These are phyloP conservation scores for Penicillium simplicissimum DNA, from an alignment of 495 filamentous ascomycete species.

Conservation along the genomic window DNA sequence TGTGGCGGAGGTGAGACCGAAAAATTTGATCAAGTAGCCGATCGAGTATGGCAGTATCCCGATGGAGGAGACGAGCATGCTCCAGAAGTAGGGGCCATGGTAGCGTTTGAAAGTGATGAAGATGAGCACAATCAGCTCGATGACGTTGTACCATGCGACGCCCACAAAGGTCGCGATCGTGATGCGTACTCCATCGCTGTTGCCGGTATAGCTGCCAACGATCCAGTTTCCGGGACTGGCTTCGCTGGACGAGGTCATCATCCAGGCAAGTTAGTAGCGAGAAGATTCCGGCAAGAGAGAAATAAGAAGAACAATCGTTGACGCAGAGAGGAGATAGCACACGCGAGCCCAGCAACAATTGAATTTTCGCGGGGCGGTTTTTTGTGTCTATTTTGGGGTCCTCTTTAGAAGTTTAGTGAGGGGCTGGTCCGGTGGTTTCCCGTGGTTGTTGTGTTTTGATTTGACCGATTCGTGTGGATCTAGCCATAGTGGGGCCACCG, in stretches of 20 bases:
- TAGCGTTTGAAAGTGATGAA: conserved; percentile 43
- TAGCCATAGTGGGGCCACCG: not conserved
- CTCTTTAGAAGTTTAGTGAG: not conserved
- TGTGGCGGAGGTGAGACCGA: conserved; percentile 29
- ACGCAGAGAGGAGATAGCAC: not conserved
- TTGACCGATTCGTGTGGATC: not conserved
- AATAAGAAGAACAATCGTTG: not conserved
- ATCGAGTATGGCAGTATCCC: conserved; percentile 37
- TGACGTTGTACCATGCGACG: conserved; percentile 40
- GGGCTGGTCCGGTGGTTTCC: not conserved
- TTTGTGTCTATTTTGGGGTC: not conserved
- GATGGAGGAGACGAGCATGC: conserved; percentile 36
- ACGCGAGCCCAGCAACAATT: not conserved
- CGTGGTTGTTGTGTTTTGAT: not conserved
- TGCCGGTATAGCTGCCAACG: conserved; percentile 30
- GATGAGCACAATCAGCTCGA: conserved; percentile 45
- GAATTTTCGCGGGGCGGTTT: not conserved
- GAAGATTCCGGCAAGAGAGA: not conserved
- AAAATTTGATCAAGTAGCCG: conserved; percentile 42
- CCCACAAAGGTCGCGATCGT: conserved; percentile 40
- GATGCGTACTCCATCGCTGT: conserved; percentile 33
- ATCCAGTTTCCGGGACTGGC: conserved; percentile 33
- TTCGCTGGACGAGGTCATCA: conserved; percentile 27
- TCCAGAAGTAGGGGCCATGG: conserved; percentile 46
- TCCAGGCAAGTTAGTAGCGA: not conserved